phyloP scores from a whole-genome alignment of 2,329 filamentous ascomycete species.

The Nemania abortiva region DNA sequence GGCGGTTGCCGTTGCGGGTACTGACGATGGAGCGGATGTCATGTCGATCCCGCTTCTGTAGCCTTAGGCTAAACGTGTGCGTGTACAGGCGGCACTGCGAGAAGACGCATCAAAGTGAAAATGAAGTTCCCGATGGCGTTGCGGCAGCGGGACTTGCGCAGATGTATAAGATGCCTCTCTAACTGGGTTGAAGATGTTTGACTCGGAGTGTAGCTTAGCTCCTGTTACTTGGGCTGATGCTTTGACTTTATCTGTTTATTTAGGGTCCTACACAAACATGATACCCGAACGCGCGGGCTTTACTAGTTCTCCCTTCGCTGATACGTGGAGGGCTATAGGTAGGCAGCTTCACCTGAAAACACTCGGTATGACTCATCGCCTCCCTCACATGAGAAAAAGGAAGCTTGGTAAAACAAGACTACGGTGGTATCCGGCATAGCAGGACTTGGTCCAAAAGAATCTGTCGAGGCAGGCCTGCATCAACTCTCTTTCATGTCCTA shows the following conservation, averaged over 20 bases:
- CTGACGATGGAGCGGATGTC: conserved; percentile 5
- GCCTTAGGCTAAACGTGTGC: background rate
- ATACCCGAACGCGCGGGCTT: too few relatives aligned
- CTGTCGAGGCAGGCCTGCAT: background rate
- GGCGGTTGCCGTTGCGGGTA: conserved; percentile 8
- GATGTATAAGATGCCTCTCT: too few relatives aligned
- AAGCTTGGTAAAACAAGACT: background rate
- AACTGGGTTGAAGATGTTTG: too few relatives aligned
- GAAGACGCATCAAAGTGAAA: background rate
- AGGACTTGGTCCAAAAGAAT: background rate
- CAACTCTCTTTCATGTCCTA: too few relatives aligned
- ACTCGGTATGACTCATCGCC: background rate
- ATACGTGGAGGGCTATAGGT: background rate
- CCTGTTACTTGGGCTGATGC: too few relatives aligned
- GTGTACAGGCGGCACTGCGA: background rate
- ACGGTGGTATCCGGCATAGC: too few relatives aligned
- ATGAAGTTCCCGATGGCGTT: background rate
- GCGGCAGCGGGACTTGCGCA: background rate
- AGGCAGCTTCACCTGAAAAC: background rate
- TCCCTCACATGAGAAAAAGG: background rate
- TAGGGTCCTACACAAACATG: too few relatives aligned
- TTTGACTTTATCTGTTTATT: too few relatives aligned
- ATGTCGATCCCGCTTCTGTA: conserved; percentile 7
- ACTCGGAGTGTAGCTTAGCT: too few relatives aligned
- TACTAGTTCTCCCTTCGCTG: background rate